Evolutionary conservation across 2,329 filamentous ascomycete species (phyloP).

Genomic region (Verticillium tricorpus): DNA sequence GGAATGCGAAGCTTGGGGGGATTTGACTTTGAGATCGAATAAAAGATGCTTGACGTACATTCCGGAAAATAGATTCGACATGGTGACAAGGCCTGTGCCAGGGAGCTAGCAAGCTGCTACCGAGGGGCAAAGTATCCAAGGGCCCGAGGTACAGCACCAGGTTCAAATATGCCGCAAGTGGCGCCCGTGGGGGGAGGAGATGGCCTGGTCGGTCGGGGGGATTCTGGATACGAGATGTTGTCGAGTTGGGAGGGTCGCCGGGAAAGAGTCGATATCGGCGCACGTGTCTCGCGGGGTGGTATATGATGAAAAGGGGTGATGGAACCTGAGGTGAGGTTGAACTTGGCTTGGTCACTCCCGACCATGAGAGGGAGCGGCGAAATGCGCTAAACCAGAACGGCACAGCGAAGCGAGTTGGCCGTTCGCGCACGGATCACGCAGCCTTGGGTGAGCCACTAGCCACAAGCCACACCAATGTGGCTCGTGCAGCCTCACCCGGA

Average conservation of each 20-base stretch:
- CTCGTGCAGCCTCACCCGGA: not conserved
- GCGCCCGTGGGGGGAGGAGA: not conserved
- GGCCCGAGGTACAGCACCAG: not conserved
- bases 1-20: not conserved
- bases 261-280: not conserved
- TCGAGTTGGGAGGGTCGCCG: not conserved
- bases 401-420: not conserved
- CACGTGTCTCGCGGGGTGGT: not conserved
- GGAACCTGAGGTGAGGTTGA: not conserved
- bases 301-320: not conserved
- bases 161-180: not conserved
- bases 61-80: conserved; percentile 59
- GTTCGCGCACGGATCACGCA: not conserved
- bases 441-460: not conserved
- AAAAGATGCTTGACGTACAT: conserved; percentile 45
- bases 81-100: conserved; percentile 24
- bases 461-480: not conserved
- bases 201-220: not conserved
- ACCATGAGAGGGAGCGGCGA: not conserved
- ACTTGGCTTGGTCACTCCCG: not conserved
- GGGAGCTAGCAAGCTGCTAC: not conserved
- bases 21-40: not conserved
- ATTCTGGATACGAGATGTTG: not conserved
- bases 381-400: not conserved
- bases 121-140: not conserved